Percentiles rank a stretch among this genome's conserved stretches.
These are phyloP conservation scores for Eucalyptus marginata DNA, from an alignment of 345 rosid species.

Conservation along the genomic window DNA sequence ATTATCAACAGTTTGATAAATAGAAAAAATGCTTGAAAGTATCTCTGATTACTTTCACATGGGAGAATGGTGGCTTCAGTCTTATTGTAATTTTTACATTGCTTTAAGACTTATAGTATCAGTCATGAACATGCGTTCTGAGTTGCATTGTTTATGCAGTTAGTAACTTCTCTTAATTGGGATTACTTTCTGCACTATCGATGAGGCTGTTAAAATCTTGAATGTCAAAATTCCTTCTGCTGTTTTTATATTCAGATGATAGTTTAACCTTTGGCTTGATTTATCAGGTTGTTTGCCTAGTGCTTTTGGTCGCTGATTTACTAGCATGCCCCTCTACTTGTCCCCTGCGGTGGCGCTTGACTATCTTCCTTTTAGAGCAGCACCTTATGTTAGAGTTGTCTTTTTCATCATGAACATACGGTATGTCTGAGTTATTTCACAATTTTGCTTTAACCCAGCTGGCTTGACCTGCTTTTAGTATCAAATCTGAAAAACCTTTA, in stretches of 20 bases:
- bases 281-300: conserved; percentile 57
- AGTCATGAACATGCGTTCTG: neutral
- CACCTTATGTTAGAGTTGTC: conserved; percentile 82
- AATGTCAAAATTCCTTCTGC: neutral
- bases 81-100: neutral
- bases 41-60: neutral
- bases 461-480: neutral
- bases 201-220: neutral
- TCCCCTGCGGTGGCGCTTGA: conserved; percentile 44
- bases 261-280: neutral
- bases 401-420: conserved; percentile 67
- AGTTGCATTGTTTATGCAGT: neutral
- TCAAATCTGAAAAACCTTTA: neutral
- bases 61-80: neutral
- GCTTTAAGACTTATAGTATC: neutral
- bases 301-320: conserved; percentile 64
- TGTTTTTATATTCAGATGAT: neutral
- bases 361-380: conserved; percentile 75
- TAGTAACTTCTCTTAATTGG: neutral
- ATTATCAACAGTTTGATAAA: neutral
- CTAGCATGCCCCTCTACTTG: conserved; percentile 62
- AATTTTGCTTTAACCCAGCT: neutral
- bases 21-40: neutral
- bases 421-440: conserved; percentile 14
- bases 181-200: neutral